These are phyloP conservation scores for Termitomyces sp. DNA, from an alignment of 1,284 basidiomycete species.

Conservation along the genomic window DNA sequence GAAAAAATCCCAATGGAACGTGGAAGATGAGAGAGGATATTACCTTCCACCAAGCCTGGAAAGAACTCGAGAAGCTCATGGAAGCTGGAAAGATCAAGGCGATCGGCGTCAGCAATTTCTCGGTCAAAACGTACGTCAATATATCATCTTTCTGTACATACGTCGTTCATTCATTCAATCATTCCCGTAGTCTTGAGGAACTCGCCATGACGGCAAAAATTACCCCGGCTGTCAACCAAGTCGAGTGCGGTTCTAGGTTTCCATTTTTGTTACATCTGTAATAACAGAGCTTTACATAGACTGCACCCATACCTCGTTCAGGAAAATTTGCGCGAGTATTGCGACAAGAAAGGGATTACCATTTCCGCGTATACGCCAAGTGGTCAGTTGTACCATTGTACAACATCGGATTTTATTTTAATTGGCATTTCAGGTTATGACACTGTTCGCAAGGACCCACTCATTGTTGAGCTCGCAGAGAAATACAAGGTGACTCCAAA, in stretches of 20 bases:
- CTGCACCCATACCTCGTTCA: slow-evolving; percentile 30
- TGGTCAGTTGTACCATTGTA: slow-evolving; percentile 19
- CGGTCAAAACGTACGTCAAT: slow-evolving; percentile 33
- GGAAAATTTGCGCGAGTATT: slow-evolving; percentile 27
- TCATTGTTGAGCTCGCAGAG: slow-evolving; percentile 33
- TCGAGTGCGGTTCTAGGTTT: slow-evolving; percentile 29
- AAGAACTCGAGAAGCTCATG: slow-evolving; percentile 21
- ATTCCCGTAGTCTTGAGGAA: slow-evolving; percentile 31
- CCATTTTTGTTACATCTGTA: not conserved
- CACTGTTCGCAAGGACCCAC: slow-evolving; percentile 34
- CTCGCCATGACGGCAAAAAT: slow-evolving; percentile 31
- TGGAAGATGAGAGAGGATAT: slow-evolving; percentile 14
- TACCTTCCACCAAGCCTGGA: slow-evolving; percentile 21
- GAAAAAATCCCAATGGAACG: slow-evolving; percentile 18
- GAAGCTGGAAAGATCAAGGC: slow-evolving; percentile 22
- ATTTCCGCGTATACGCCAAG: slow-evolving; percentile 32
- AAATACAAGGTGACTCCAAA: slow-evolving; percentile 36
- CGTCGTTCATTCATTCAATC: not conserved
- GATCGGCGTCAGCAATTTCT: slow-evolving; percentile 44
- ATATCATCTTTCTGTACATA: not conserved
- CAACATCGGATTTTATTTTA: not conserved
- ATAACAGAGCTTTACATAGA: slow-evolving; percentile 13
- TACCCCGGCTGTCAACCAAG: slow-evolving; percentile 34
- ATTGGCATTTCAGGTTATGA: slow-evolving; percentile 28
- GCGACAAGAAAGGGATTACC: slow-evolving; percentile 27